Evolutionary conservation across 805 yeast species (phyloP).

Genomic region (Yamadazyma endophytica): DNA sequence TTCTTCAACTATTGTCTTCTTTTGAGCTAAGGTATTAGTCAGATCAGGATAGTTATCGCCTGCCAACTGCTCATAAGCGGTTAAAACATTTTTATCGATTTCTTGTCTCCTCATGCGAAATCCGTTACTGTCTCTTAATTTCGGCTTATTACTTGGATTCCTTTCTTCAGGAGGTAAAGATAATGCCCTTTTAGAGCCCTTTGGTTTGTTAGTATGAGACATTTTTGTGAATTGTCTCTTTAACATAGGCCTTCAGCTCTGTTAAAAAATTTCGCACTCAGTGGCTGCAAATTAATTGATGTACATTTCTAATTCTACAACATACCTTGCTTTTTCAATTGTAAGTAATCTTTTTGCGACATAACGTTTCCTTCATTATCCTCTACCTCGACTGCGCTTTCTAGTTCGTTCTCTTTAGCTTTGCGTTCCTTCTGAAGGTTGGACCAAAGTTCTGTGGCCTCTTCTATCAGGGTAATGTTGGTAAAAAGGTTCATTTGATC

Average conservation of each 20-base stretch:
- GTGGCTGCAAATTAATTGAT: neutral
- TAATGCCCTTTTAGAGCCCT: conserved; percentile 13
- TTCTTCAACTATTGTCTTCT: conserved; percentile 47
- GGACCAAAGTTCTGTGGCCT: conserved; percentile 60
- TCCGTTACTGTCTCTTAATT: conserved; percentile 41
- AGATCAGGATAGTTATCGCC: conserved; percentile 21
- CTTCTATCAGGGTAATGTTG: conserved; percentile 63
- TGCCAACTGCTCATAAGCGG: conserved; percentile 39
- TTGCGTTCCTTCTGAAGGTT: conserved; percentile 35
- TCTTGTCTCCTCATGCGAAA: conserved; percentile 43
- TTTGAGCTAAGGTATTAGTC: conserved; percentile 15
- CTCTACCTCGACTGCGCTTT: conserved; percentile 73
- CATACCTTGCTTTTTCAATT: conserved; percentile 84
- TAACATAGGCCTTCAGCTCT: too few species aligned
- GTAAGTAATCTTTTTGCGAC: conserved; percentile 77
- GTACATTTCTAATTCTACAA: conserved; percentile 31
- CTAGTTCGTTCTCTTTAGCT: conserved; percentile 37
- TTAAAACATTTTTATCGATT: conserved; percentile 38
- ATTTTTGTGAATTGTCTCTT: neutral
- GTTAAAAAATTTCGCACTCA: too few species aligned
- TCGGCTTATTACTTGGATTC: conserved; percentile 1
- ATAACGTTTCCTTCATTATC: conserved; percentile 92
- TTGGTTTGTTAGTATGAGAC: neutral
- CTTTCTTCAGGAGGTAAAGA: conserved; percentile 10
- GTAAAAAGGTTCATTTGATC: conserved; percentile 44